phyloP scores from a whole-genome alignment of 176 grass and related monocot species.

The Oropetium thomaeum region DNA sequence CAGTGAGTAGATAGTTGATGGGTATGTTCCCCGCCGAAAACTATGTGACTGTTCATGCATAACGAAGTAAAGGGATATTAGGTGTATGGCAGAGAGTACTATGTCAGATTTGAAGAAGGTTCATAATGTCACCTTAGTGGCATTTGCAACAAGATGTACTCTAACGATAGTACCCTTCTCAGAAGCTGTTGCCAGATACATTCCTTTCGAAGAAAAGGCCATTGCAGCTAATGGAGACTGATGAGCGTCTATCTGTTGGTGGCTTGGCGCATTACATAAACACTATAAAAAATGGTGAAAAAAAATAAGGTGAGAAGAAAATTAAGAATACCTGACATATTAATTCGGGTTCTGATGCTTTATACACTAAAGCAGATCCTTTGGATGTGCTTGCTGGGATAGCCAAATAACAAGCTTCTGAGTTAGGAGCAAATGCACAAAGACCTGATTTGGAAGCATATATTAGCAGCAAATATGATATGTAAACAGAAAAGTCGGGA shows the following conservation, averaged over 20 bases:
- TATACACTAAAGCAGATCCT: conserved; percentile 88
- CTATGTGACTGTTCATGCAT: conserved; percentile 64
- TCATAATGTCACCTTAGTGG: conserved; percentile 58
- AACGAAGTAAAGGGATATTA: conserved; percentile 23
- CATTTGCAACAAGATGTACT: conserved; percentile 81
- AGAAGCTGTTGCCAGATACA: conserved; percentile 90
- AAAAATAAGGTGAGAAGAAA: background rate
- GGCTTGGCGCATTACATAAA: conserved; percentile 7
- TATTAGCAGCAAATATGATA: conserved; percentile 16
- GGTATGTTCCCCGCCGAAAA: conserved; percentile 88
- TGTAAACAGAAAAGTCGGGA: background rate
- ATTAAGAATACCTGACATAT: conserved; percentile 74
- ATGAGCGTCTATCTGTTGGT: conserved; percentile 98
- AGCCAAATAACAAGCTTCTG: conserved; percentile 77
- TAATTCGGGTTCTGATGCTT: conserved; percentile 87
- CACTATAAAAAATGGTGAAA: background rate
- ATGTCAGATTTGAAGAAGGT: conserved; percentile 6
- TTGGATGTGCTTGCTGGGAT: conserved; percentile 86
- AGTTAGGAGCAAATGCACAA: conserved; percentile 91
- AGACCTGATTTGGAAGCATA: conserved; percentile 49
- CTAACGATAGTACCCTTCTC: conserved; percentile 92
- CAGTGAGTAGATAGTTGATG: conserved; percentile 86
- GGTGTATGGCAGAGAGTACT: background rate
- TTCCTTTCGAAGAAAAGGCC: conserved; percentile 71
- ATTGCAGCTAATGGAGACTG: conserved; percentile 75